phyloP scores from a whole-genome alignment of 768 basidiomycete genomes.

The Boletus subparvulus region DNA sequence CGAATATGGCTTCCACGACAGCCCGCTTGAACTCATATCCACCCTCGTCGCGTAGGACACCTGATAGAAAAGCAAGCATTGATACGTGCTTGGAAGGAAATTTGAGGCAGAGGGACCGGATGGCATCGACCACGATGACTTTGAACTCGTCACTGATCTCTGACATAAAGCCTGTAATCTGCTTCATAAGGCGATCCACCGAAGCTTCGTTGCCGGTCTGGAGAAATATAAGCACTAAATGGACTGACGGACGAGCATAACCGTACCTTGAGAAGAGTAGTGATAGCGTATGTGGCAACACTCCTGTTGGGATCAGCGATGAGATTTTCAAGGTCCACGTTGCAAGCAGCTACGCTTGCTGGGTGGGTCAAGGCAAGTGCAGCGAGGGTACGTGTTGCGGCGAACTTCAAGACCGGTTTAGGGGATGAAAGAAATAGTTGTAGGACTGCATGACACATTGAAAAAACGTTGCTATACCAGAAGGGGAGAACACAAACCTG shows the following conservation, averaged over 20 bases:
- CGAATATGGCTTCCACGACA: constrained; percentile 98
- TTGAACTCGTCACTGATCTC: constrained; percentile 99
- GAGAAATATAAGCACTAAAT: constrained; percentile 7
- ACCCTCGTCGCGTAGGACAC: constrained; percentile 95
- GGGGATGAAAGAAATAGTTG: constrained; percentile 96
- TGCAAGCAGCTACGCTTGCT: constrained; percentile 83
- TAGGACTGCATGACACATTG: constrained; percentile 55
- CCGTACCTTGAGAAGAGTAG: constrained; percentile 88
- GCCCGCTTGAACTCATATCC: constrained; percentile 99
- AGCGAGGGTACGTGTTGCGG: constrained; percentile 94
- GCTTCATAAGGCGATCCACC: constrained; percentile 98
- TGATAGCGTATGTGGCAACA: constrained; percentile 98
- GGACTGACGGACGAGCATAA: not conserved
- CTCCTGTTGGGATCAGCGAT: constrained; percentile 95
- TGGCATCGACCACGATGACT: constrained; percentile 98
- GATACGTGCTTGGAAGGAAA: constrained; percentile 96
- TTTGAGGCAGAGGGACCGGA: constrained; percentile 97
- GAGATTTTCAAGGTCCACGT: constrained; percentile 94
- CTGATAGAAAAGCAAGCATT: constrained; percentile 96
- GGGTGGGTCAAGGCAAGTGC: constrained; percentile 86
- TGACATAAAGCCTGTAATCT: constrained; percentile 97
- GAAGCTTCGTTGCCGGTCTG: constrained; percentile 99
- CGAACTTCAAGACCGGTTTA: constrained; percentile 93
- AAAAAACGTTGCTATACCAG: not conserved
- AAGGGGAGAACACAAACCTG: constrained; percentile 53